Evolutionary conservation across 345 rosid genomes (phyloP).

Genomic region (Citrus medica): DNA sequence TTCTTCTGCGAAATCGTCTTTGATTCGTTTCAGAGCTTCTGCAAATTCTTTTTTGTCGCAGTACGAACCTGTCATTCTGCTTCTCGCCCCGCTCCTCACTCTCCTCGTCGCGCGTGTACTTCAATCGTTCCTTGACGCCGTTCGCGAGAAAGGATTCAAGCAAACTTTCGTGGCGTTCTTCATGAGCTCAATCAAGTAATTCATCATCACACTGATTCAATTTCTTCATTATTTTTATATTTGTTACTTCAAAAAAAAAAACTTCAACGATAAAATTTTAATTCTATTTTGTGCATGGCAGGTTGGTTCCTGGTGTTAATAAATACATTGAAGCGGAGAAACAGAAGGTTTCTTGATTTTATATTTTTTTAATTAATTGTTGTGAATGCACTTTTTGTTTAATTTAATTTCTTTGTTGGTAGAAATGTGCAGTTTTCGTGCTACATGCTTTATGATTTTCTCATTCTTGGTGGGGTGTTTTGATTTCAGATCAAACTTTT

Average conservation of each 20-base stretch:
- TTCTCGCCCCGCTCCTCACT: slow-evolving; percentile 63
- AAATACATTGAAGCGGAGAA: slow-evolving; percentile 81
- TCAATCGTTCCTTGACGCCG: slow-evolving; percentile 39
- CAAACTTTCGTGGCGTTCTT: slow-evolving; percentile 43
- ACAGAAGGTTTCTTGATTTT: slow-evolving; percentile 61
- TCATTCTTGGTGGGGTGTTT: neutral
- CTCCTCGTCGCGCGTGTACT: slow-evolving; percentile 49
- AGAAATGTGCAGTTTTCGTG: neutral
- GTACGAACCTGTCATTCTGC: slow-evolving; percentile 68
- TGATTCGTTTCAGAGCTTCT: slow-evolving; percentile 38
- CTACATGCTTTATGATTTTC: neutral
- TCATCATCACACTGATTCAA: neutral
- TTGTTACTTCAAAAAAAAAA: neutral
- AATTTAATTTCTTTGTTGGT: neutral
- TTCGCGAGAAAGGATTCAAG: slow-evolving; percentile 66
- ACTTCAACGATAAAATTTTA: too few relatives aligned
- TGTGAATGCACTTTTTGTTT: too few relatives aligned
- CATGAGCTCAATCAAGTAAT: slow-evolving; percentile 67
- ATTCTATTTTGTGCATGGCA: slow-evolving; percentile 13
- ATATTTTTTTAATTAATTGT: neutral
- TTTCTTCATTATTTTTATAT: neutral
- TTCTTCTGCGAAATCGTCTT: slow-evolving; percentile 22
- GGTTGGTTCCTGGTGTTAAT: slow-evolving; percentile 84
- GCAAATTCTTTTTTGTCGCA: slow-evolving; percentile 60
- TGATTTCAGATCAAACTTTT: neutral